Percentiles rank a stretch among this genome's conserved stretches.
Evolutionary conservation across 2,329 filamentous ascomycete genomes (phyloP).

Genomic region (Cytospora paraplurivora): DNA sequence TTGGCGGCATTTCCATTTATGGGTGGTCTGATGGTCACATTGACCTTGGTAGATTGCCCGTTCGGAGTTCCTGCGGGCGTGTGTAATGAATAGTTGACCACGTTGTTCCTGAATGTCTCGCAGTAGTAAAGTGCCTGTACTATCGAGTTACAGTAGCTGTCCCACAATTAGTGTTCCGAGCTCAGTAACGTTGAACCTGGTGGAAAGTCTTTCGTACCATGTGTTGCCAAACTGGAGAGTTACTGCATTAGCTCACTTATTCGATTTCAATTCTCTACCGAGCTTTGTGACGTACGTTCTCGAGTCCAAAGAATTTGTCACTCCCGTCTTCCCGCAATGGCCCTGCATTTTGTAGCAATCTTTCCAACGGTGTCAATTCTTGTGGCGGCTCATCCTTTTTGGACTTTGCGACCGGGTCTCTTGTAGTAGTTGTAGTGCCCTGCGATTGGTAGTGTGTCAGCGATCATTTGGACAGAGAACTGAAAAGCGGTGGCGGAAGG

Average conservation of each 20-base stretch:
- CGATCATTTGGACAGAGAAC: slow-evolving; percentile 16
- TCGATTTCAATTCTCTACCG: background rate
- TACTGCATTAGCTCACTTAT: slow-evolving; percentile 15
- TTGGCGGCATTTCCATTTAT: slow-evolving; percentile 50
- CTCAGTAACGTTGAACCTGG: slow-evolving; percentile 11
- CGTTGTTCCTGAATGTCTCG: slow-evolving; percentile 87
- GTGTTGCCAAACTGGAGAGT: slow-evolving; percentile 85
- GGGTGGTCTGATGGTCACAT: slow-evolving; percentile 62
- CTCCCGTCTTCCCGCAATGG: slow-evolving; percentile 83
- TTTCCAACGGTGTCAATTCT: slow-evolving; percentile 65
- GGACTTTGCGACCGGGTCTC: slow-evolving; percentile 43
- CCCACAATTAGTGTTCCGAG: slow-evolving; percentile 29
- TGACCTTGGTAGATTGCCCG: slow-evolving; percentile 56
- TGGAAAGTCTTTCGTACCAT: slow-evolving; percentile 63
- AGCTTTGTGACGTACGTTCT: slow-evolving; percentile 72
- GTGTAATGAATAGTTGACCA: slow-evolving; percentile 83
- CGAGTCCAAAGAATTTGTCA: slow-evolving; percentile 97
- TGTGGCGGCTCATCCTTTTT: slow-evolving; percentile 60
- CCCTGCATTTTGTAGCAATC: slow-evolving; percentile 81
- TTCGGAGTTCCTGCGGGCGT: slow-evolving; percentile 71
- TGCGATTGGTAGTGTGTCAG: slow-evolving; percentile 33
- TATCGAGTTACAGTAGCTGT: slow-evolving; percentile 97
- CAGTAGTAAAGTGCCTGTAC: slow-evolving; percentile 97
- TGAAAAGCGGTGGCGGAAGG: slow-evolving; percentile 14
- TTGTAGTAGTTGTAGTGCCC: slow-evolving; percentile 48